Conservation (phyloP, 495 filamentous ascomycete species). For the Podospora appendiculata region DNA sequence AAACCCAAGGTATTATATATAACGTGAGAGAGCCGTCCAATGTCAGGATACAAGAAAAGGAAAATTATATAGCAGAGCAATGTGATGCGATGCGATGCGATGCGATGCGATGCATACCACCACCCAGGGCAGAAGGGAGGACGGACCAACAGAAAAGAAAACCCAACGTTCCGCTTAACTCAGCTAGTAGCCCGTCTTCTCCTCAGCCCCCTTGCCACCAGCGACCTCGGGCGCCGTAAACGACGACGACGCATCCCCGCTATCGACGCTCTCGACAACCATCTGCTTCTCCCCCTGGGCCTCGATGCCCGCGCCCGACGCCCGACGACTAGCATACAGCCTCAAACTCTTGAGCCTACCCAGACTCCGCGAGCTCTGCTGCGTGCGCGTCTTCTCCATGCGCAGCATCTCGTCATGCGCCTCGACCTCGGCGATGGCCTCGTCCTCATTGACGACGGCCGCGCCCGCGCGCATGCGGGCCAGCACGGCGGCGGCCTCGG, state of each 20-base stretch:
- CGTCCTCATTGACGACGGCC: conserved; percentile 4
- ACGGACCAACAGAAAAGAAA: too few relatives aligned
- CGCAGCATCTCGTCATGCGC: neutral
- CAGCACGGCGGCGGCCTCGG: conserved; percentile 51
- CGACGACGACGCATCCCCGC: too few relatives aligned
- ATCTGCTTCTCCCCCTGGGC: neutral
- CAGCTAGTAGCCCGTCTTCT: too few relatives aligned
- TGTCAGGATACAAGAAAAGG: neutral
- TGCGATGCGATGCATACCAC: too few relatives aligned
- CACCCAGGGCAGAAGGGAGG: too few relatives aligned
- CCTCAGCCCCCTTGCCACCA: too few relatives aligned
- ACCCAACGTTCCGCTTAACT: too few relatives aligned
- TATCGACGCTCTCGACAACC: too few relatives aligned
- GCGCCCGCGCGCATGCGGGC: conserved; percentile 13
- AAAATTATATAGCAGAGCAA: neutral
- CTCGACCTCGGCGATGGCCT: conserved; percentile 5
- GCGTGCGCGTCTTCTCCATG: neutral
- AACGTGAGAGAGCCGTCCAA: neutral
- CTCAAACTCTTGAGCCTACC: neutral
- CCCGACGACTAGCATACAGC: neutral
- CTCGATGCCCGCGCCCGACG: neutral
- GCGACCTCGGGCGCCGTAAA: too few relatives aligned
- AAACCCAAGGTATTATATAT: neutral
- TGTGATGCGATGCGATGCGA: too few relatives aligned
- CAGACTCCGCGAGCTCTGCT: neutral